Evolutionary conservation across 257 asterid species (phyloP).

Genomic region (Echium plantagineum): DNA sequence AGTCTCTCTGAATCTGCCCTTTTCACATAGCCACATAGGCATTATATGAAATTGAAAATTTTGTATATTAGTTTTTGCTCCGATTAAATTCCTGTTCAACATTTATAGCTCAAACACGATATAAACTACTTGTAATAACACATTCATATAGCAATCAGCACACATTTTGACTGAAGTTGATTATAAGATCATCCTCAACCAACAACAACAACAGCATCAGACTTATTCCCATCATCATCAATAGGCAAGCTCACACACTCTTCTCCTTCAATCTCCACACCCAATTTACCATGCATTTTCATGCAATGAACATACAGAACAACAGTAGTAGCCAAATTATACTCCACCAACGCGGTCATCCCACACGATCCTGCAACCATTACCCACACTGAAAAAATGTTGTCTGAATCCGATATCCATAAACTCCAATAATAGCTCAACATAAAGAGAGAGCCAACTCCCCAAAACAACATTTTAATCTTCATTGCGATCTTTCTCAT

Average conservation of each 20-base stretch:
- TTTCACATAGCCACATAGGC: no score
- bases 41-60: no score
- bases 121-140: no score
- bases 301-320: constrained; percentile 49
- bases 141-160: no score
- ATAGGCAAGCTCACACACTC: constrained; percentile 73
- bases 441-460: constrained; percentile 13
- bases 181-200: no score
- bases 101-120: no score
- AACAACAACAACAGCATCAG: constrained; percentile 22
- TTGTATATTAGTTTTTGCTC: no score
- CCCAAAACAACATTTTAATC: constrained; percentile 15
- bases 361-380: constrained; percentile 29
- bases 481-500: constrained; percentile 26
- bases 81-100: no score
- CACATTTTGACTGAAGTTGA: no score
- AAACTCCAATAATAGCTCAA: constrained; percentile 10
- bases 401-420: constrained; percentile 16
- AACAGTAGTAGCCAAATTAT: constrained; percentile 25
- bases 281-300: constrained; percentile 69
- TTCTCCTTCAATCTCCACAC: constrained; percentile 71
- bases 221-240: constrained; percentile 71
- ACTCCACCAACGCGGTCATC: constrained; percentile 26
- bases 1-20: no score
- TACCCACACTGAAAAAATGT: constrained; percentile 26